Conservation (phyloP, 257 asterid species). For the Solanum stenotomum region DNA sequence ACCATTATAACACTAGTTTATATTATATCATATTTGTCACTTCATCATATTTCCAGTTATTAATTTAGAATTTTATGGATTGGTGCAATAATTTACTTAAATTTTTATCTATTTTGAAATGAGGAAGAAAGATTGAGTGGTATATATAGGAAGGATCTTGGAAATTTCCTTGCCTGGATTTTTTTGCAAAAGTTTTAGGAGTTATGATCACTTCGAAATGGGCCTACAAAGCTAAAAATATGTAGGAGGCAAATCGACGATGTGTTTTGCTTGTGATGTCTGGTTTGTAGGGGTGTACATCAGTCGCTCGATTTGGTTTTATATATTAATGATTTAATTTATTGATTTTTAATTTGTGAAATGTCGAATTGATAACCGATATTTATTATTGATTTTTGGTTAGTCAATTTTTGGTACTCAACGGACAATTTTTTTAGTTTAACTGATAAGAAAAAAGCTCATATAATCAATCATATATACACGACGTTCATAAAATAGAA, state of each 20-base stretch:
- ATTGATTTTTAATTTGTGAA: no score
- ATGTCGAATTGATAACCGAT: rapidly evolving
- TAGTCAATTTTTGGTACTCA: no score
- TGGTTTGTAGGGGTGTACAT: not conserved
- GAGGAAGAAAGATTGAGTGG: not conserved
- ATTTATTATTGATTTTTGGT: no score
- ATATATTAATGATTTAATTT: no score
- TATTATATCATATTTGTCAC: not conserved
- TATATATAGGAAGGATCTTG: not conserved
- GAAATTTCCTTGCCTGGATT: not conserved
- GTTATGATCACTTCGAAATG: not conserved
- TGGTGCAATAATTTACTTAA: not conserved
- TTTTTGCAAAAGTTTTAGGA: not conserved
- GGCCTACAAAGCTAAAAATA: not conserved
- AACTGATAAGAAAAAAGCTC: not conserved
- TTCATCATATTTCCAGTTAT: not conserved
- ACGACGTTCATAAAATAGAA: no score
- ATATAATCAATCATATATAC: not conserved
- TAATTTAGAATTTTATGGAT: not conserved
- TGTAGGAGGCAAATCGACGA: not conserved
- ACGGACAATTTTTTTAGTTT: no score
- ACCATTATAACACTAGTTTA: not conserved
- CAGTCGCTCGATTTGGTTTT: rapidly evolving
- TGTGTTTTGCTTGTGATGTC: not conserved
- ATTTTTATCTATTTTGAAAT: not conserved